Base-by-base conservation (phyloP, 257 asterid species). In the Plantago ovata region DNA sequence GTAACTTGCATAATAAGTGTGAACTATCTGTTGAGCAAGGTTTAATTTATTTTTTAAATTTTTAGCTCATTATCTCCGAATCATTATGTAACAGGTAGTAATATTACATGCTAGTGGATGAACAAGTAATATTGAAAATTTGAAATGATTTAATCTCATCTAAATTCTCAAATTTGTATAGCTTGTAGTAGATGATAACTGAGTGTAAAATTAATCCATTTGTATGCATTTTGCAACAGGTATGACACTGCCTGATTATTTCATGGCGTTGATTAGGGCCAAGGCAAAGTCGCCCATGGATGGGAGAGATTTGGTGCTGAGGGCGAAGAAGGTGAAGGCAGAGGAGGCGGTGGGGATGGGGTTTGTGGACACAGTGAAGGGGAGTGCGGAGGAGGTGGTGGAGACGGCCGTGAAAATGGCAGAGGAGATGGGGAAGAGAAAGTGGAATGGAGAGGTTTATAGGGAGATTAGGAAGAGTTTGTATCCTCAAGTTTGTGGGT, bases 161-260 rank as follows among this genome's bases (percentile, higher is more conserved):
- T n/a, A n/a, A n/a, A n/a, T n/a, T n/a, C n/a, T n/a, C n/a, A n/a
- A n/a, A n/a, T n/a, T n/a, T n/a, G n/a, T n/a, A n/a, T n/a, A n/a
- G n/a, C n/a, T n/a, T n/a, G n/a, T n/a, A n/a, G n/a, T n/a, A n/a
- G n/a, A n/a, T n/a, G n/a, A n/a, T n/a, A n/a, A n/a, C n/a, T n/a
- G n/a, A n/a, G n/a, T n/a, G n/a, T n/a, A n/a, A n/a, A n/a, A n/a
- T n/a, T n/a, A n/a, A n/a, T n/a, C n/a, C n/a, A n/a, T n/a, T n/a
- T n/a, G n/a, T n/a, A n/a, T n/a, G n/a, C n/a, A n/a, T n/a, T n/a
- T n/a, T n/a, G n/a, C n/a, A n/a, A n/a, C n/a, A 48, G 94, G 96
- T 4, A 78, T 83, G 89, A 81, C 89, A 4, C 46, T 89, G 68
- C 94, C 95, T 9, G 94, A 85, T 58, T 89, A 85, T 57, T 83